Evolutionary conservation across 768 basidiomycete genomes (phyloP).

Genomic region (Trametes villosa): DNA sequence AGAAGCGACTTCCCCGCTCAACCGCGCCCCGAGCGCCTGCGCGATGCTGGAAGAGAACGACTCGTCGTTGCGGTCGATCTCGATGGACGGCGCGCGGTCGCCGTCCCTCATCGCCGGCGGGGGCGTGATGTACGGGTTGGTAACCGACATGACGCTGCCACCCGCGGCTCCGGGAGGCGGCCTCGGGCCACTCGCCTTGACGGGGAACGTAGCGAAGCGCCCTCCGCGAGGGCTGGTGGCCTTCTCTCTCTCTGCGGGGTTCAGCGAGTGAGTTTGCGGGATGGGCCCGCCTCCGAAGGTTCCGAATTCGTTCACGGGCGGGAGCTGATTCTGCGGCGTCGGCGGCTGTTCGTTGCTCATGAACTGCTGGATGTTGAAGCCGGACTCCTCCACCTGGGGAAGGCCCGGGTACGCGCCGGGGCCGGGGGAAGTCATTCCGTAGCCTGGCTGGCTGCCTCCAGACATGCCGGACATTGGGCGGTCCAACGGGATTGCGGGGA

Average conservation of each 20-base stretch:
- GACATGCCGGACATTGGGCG: slow-evolving; percentile 3
- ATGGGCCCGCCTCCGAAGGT: slow-evolving; percentile 11
- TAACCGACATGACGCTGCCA: slow-evolving; percentile 6
- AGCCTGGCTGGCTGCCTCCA: background rate
- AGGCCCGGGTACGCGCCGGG: slow-evolving; percentile 16
- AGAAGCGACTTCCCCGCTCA: too few species aligned
- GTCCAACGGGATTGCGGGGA: slow-evolving; percentile 20
- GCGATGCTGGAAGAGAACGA: slow-evolving; percentile 46
- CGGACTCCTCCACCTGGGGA: slow-evolving; percentile 18
- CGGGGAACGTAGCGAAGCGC: slow-evolving; percentile 72
- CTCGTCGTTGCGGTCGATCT: slow-evolving; percentile 26
- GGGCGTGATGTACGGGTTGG: slow-evolving; percentile 17
- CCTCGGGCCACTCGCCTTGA: slow-evolving; percentile 41
- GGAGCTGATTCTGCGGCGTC: background rate
- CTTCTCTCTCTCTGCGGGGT: slow-evolving; percentile 15
- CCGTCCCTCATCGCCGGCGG: slow-evolving; percentile 29
- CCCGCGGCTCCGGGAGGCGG: slow-evolving; percentile 11
- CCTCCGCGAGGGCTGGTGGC: slow-evolving; percentile 38
- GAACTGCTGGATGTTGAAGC: slow-evolving; percentile 13
- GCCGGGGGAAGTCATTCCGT: background rate
- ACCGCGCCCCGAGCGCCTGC: slow-evolving; percentile 42
- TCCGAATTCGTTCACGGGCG: slow-evolving; percentile 31
- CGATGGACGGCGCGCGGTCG: slow-evolving; percentile 36
- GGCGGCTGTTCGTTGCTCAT: background rate
- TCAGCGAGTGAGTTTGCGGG: slow-evolving; percentile 24